Base-by-base conservation (phyloP, 257 asterid genomes). In the Paraleonurus japonicus region DNA sequence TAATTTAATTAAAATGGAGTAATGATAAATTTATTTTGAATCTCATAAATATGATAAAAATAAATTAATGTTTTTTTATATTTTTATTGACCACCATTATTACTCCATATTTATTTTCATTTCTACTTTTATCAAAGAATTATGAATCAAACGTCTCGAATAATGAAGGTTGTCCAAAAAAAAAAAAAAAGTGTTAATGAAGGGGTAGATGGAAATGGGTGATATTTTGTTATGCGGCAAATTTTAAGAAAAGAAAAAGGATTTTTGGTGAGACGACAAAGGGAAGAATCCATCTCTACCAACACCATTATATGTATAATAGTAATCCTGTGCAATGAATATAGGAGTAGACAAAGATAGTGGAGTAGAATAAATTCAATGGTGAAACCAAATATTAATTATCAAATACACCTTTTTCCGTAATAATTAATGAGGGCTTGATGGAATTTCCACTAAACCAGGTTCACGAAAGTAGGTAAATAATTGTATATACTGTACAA, bases 261-360 rank as follows among this genome's bases (percentile, higher is more conserved):
- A 67, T 26, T 62, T 71, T 75, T 66, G 60, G 63, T 16, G 73
- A 80, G 69, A 62, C 81, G 85, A 80, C 77, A 67, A 77, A 79
- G 75, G 78, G 65, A 83, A 83, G 85, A 61, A 57, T 65, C 73
- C 74, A 64, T 48, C 69, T 63, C 77, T 73, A 77, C 85, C 79
- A 32, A 78, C 81, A 71, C 27, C 74, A 33, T 16, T 26, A 27
- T 66, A 32, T 55, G 35, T 66, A 66, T 57, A 8, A 43, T 22
- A 19, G 24, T 71, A 60, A 26, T 33, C 20, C 30, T 37, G 61
- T 64, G 67, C 22, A 66, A 78, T 72, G 61, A 65, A 71, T 58
- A 64, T 50, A 71, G 39, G 43, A 72, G 58, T 17, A 73, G 77
- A 82, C 47, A 68, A 64, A 71, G 70, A 81, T 68, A 71, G 78